A percentile compares a stretch with the other conserved stretches of the same genome.
phyloP scores from a whole-genome alignment of 768 basidiomycete genomes.

The Amanita phalloides region DNA sequence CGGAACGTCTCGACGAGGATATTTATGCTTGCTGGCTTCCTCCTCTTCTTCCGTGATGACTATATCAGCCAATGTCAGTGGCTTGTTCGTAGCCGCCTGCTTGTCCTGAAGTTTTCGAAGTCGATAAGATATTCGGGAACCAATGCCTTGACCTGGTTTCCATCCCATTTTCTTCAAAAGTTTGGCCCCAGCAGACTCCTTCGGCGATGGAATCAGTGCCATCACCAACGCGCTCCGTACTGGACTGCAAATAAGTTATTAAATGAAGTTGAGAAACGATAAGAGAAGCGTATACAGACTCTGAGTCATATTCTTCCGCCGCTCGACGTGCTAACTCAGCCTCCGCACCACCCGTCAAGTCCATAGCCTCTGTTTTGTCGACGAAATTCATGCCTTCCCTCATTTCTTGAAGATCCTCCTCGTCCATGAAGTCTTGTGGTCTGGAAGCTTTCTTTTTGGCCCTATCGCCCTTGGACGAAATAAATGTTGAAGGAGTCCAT shows the following conservation, averaged over 20 bases:
- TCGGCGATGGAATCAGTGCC: constrained; percentile 61
- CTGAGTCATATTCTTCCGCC: constrained; percentile 35
- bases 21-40: constrained; percentile 80
- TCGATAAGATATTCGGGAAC: constrained; percentile 73
- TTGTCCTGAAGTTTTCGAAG: constrained; percentile 66
- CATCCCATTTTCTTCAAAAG: constrained; percentile 95
- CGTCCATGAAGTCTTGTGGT: constrained; percentile 98
- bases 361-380: constrained; percentile 73
- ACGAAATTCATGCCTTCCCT: constrained; percentile 65
- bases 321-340: constrained; percentile 26
- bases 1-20: constrained; percentile 73
- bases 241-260: constrained; percentile 29
- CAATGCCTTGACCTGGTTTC: constrained; percentile 87
- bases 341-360: constrained; percentile 47
- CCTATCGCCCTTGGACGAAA: constrained; percentile 76
- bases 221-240: constrained; percentile 51
- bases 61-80: constrained; percentile 15
- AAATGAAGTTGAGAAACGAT: not conserved
- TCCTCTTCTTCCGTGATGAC: constrained; percentile 52
- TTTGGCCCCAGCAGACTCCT: constrained; percentile 73
- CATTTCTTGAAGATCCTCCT: constrained; percentile 85
- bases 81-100: constrained; percentile 27
- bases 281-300: constrained; percentile 30
- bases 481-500: constrained; percentile 91
- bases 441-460: constrained; percentile 48